phyloP scores from a whole-genome alignment of 345 rosid genomes.

The Gynandropsis gynandra region DNA sequence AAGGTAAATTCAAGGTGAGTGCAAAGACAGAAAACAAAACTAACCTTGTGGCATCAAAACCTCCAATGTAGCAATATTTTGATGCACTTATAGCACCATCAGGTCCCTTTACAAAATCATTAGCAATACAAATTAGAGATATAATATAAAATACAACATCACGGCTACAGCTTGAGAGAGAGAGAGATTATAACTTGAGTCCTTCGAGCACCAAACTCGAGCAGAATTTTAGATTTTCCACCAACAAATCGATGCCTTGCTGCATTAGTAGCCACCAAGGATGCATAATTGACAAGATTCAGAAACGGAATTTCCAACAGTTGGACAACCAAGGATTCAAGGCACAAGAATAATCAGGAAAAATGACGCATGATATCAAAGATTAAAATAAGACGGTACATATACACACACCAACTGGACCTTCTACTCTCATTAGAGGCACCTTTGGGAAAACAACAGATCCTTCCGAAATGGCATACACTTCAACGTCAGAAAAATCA shows the following conservation, averaged over 20 bases:
- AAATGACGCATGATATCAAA: neutral
- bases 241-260: conserved; percentile 90
- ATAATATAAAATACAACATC: neutral
- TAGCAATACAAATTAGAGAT: no score
- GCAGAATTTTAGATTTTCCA: conserved; percentile 69
- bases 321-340: conserved; percentile 60
- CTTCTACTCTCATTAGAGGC: no score
- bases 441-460: no score
- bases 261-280: no score
- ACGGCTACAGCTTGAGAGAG: neutral
- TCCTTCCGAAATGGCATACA: no score
- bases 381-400: neutral
- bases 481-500: no score
- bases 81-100: no score
- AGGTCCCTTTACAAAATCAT: no score
- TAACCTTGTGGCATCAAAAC: no score
- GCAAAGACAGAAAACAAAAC: neutral
- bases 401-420: conserved; percentile 83
- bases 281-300: no score
- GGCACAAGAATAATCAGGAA: neutral
- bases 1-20: neutral
- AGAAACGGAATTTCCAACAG: conserved; percentile 91
- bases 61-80: no score
- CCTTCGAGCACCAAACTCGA: conserved; percentile 88
- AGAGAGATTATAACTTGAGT: conserved; percentile 60